Percentiles rank a stretch among this genome's conserved stretches.
These are phyloP conservation scores for Penicillium sp. DNA, from an alignment of 2,329 filamentous ascomycete genomes.

Conservation along the genomic window DNA sequence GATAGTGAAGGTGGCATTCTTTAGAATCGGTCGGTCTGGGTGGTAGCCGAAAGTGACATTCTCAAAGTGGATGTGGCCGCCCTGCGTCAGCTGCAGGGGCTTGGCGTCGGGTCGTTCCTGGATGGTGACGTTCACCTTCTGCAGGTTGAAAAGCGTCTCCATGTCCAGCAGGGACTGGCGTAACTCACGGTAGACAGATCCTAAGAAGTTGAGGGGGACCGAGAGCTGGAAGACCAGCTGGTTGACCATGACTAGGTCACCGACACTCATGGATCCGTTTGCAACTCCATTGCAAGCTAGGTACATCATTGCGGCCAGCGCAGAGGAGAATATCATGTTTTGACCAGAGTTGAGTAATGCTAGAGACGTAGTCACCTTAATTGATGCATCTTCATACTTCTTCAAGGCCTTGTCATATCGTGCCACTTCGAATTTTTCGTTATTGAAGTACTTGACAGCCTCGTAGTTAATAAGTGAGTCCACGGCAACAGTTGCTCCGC, in stretches of 20 bases:
- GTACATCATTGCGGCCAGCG: slow-evolving; percentile 97
- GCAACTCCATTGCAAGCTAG: slow-evolving; percentile 88
- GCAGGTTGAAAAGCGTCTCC: slow-evolving; percentile 96
- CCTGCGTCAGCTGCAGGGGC: slow-evolving; percentile 67
- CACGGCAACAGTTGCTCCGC: slow-evolving; percentile 89
- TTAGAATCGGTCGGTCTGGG: slow-evolving; percentile 80
- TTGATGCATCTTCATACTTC: slow-evolving; percentile 88
- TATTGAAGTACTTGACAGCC: slow-evolving; percentile 99
- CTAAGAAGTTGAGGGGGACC: slow-evolving; percentile 93
- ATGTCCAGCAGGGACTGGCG: slow-evolving; percentile 94
- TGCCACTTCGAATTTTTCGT: slow-evolving; percentile 89
- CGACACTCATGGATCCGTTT: slow-evolving; percentile 76
- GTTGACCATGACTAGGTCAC: slow-evolving; percentile 97
- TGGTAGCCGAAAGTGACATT: slow-evolving; percentile 95
- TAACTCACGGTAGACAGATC: slow-evolving; percentile 95
- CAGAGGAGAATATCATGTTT: slow-evolving; percentile 94
- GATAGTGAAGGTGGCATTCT: slow-evolving; percentile 81
- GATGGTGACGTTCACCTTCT: slow-evolving; percentile 91
- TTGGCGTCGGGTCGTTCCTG: slow-evolving; percentile 74
- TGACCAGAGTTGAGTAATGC: slow-evolving; percentile 93
- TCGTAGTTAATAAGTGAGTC: slow-evolving; percentile 99
- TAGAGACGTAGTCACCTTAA: slow-evolving; percentile 93
- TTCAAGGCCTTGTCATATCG: slow-evolving; percentile 85
- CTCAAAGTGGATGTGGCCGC: slow-evolving; percentile 90
- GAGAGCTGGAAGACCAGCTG: slow-evolving; percentile 98